Evolutionary conservation across 2,329 filamentous ascomycete species (phyloP).

Genomic region (Epichloe hybrida): DNA sequence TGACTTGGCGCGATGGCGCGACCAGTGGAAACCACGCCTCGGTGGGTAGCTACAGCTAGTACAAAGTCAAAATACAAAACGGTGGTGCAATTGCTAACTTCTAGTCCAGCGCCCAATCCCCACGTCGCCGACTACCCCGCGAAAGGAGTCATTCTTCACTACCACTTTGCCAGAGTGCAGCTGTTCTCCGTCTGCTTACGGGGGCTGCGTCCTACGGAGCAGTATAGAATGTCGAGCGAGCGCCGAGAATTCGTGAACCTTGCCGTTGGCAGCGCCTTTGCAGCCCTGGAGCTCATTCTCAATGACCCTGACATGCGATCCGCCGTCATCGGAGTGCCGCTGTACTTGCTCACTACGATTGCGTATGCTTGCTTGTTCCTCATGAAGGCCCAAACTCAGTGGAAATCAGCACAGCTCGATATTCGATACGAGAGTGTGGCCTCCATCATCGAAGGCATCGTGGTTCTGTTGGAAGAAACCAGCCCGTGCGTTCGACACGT

Average conservation of each 20-base stretch:
- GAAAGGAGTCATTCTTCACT: conserved; percentile 35
- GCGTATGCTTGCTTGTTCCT: conserved; percentile 20
- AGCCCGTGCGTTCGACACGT: conserved; percentile 16
- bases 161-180: conserved; percentile 36
- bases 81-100: not conserved
- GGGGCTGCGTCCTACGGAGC: conserved; percentile 14
- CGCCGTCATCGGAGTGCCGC: conserved; percentile 18
- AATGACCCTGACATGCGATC: conserved; percentile 18
- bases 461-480: conserved; percentile 13
- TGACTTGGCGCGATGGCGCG: conserved; percentile 22
- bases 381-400: conserved; percentile 19
- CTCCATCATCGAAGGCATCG: conserved; percentile 13
- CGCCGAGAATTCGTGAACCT: conserved; percentile 29
- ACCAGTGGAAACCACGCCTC: conserved; percentile 22
- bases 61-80: not conserved
- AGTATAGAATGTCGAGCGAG: conserved; percentile 29
- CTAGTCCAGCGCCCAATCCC: conserved; percentile 25
- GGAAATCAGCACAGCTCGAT: conserved; percentile 14
- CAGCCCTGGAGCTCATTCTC: conserved; percentile 16
- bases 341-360: conserved; percentile 20
- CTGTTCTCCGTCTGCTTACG: conserved; percentile 35
- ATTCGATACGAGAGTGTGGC: conserved; percentile 19
- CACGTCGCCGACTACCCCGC: conserved; percentile 34
- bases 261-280: conserved; percentile 23
- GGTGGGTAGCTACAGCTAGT: conserved; percentile 10